A percentile compares a stretch with the other conserved stretches of the same genome.
Evolutionary conservation across 2,329 filamentous ascomycete species (phyloP).

Genomic region (Arthroderma sp.): DNA sequence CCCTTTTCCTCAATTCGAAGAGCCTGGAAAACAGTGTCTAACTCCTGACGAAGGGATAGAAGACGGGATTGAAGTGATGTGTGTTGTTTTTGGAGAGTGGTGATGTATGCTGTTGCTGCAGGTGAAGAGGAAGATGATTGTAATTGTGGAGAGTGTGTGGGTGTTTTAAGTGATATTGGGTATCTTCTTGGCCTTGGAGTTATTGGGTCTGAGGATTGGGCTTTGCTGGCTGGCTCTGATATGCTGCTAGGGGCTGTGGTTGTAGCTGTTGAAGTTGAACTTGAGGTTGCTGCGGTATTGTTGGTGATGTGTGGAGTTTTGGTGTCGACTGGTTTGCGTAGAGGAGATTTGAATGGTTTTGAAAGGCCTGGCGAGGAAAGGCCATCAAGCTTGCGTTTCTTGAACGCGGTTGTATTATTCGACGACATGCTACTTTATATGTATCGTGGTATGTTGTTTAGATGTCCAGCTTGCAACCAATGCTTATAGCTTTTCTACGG

Average conservation of each 20-base stretch:
- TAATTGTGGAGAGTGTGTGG: slow-evolving; percentile 6
- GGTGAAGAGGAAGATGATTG: not conserved
- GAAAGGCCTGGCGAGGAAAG: slow-evolving; percentile 43
- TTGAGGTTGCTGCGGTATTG: not conserved
- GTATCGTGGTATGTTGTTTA: too few relatives aligned
- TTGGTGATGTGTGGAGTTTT: not conserved
- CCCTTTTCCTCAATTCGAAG: slow-evolving; percentile 34
- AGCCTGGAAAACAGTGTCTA: slow-evolving; percentile 42
- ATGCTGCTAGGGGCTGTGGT: not conserved
- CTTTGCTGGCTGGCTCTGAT: not conserved
- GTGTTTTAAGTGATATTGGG: not conserved
- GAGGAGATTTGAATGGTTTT: slow-evolving; percentile 61
- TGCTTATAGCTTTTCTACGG: too few relatives aligned
- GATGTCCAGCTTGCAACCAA: too few relatives aligned
- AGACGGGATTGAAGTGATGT: slow-evolving; percentile 21
- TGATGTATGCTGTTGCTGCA: slow-evolving; percentile 10
- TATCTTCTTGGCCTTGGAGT: not conserved
- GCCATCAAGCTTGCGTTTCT: slow-evolving; percentile 50
- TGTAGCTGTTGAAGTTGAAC: not conserved
- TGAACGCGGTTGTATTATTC: slow-evolving; percentile 23
- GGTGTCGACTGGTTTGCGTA: slow-evolving; percentile 26
- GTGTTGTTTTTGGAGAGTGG: slow-evolving; percentile 25
- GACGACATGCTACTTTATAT: not conserved
- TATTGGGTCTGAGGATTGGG: not conserved
- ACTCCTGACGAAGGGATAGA: slow-evolving; percentile 24